Conservation (phyloP, 2,329 filamentous ascomycete species). For the Acrodontium crateriforme region DNA sequence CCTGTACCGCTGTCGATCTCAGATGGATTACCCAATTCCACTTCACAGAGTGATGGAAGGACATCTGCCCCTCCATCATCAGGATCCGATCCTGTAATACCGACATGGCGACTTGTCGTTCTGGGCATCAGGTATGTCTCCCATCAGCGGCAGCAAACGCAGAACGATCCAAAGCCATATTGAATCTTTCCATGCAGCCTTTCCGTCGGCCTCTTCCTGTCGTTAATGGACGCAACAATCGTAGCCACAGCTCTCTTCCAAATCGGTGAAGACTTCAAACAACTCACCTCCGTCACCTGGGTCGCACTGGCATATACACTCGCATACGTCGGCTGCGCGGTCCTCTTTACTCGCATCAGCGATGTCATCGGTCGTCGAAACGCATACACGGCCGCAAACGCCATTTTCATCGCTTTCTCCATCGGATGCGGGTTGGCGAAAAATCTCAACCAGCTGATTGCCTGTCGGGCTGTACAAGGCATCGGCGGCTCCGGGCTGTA, state of each 20-base stretch:
- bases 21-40: too few species aligned
- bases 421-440: slow-evolving; percentile 39
- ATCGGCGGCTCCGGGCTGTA: slow-evolving; percentile 49
- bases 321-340: slow-evolving; percentile 43
- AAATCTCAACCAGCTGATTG: slow-evolving; percentile 40
- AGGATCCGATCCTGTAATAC: too few species aligned
- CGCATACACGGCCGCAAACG: slow-evolving; percentile 40
- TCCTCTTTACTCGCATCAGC: slow-evolving; percentile 39
- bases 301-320: slow-evolving; percentile 43
- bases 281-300: slow-evolving; percentile 42
- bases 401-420: slow-evolving; percentile 42
- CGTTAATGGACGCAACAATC: slow-evolving; percentile 44
- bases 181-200: slow-evolving; percentile 25
- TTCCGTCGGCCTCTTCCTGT: slow-evolving; percentile 41
- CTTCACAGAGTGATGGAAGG: too few species aligned
- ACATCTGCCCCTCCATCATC: too few species aligned
- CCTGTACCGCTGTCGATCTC: too few species aligned
- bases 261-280: slow-evolving; percentile 39
- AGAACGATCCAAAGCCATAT: too few species aligned
- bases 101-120: too few species aligned
- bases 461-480: slow-evolving; percentile 46
- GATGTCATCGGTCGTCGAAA: slow-evolving; percentile 41
- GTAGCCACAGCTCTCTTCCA: slow-evolving; percentile 45
- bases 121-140: too few species aligned
- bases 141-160: too few species aligned